Evolutionary conservation across 306 rosid species (phyloP).

Genomic region (Inga oerstediana): DNA sequence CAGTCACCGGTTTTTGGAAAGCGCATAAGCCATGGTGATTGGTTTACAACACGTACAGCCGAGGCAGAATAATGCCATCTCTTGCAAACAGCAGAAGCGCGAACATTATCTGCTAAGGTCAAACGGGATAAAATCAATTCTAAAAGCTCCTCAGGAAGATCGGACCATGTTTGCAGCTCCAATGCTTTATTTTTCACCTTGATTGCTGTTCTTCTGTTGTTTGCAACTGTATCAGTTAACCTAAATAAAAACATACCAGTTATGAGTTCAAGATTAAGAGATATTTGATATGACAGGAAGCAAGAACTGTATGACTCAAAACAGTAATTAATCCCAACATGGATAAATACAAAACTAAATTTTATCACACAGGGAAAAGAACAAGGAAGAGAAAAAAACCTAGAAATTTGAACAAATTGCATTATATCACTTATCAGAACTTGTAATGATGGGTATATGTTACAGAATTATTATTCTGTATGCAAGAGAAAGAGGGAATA

Average conservation of each 20-base stretch:
- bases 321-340: conserved; percentile 10
- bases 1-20: conserved; percentile 64
- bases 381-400: not conserved
- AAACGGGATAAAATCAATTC: conserved; percentile 59
- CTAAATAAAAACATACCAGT: conserved; percentile 42
- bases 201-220: conserved; percentile 30
- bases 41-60: conserved; percentile 72
- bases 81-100: conserved; percentile 74
- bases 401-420: not conserved
- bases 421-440: not conserved
- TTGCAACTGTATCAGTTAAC: conserved; percentile 58
- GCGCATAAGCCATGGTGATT: conserved; percentile 77
- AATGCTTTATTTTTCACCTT: conserved; percentile 44
- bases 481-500: too few species aligned
- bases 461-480: too few species aligned
- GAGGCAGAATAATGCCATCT: conserved; percentile 67
- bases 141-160: conserved; percentile 68
- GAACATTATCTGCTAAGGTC: conserved; percentile 59
- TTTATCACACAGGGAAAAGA: conserved; percentile 15
- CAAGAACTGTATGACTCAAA: not conserved
- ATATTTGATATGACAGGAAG: conserved; percentile 11
- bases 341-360: not conserved
- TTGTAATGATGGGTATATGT: not conserved
- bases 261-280: not conserved
- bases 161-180: conserved; percentile 71